Evolutionary conservation across 1,139 yeast genomes (phyloP), one percentile per base, ranked within the genome.

Genomic region (Zygosaccharomyces sapae): DNA sequence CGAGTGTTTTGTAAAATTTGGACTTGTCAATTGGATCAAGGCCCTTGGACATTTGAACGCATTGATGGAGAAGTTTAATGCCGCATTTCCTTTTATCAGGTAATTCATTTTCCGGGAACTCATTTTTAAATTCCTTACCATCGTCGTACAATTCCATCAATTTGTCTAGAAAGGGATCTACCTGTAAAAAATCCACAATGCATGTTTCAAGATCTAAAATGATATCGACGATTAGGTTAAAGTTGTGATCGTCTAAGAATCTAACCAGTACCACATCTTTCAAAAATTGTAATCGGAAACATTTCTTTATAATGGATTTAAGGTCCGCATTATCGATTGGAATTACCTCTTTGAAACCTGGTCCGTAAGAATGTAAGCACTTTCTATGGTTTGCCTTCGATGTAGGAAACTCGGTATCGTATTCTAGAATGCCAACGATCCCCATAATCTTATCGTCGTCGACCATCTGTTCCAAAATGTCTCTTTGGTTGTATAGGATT

Each of bases 211-310:
- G 50, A 48, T 58, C 64, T 29, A 60, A 38, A 16, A 62, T 60
- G n/a, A 62, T 56, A 31, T 63, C 67, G 13, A 82, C 71, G 30
- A 92, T 71, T 51, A 85, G 69, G 54, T 77, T 78, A 57, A 82
- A 78, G 3, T 92, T 76, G 43, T 83, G 79, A 59, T 92, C 97
- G 63, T 92, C 97, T 43, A 90, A 66, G 42, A 83, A 71, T 47
- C 96, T 72, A 2, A 92, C 92, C 33, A 90, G 68, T 0, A 86
- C 94, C 24, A 87, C 95, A 65, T 92, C 97, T 62, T 86, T 86
- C 46, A 92, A 70, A 62, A 86, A 87, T 59, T 83, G 90, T 48
- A 89, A 70, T 52, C 86, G 75, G 61, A 83, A 87, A 38, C 94
- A 89, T 58, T 80, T 80, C 52, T 81, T 80, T 54, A 90, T 84